Percentiles rank a stretch among this genome's conserved stretches.
These are phyloP conservation scores for Fusarium pininemorale DNA, from an alignment of 2,329 filamentous ascomycete species.

Conservation along the genomic window DNA sequence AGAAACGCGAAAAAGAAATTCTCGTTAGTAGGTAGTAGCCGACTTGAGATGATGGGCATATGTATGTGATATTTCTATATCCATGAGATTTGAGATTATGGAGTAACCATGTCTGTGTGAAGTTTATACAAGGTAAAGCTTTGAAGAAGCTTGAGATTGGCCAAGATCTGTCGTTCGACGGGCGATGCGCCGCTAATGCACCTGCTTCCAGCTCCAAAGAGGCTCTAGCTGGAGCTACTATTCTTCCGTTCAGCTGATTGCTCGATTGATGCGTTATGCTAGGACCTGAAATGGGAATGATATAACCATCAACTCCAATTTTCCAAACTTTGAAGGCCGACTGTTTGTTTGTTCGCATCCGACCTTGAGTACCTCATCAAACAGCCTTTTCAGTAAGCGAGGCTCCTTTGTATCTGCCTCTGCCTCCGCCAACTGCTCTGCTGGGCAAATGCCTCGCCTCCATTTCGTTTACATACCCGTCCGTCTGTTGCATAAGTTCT, in stretches of 20 bases:
- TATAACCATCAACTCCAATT: background rate
- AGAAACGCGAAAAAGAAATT: slow-evolving; percentile 18
- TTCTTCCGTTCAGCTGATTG: slow-evolving; percentile 35
- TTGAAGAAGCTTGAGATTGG: slow-evolving; percentile 2
- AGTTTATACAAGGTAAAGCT: background rate
- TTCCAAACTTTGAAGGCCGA: slow-evolving; percentile 1
- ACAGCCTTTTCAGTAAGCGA: slow-evolving; percentile 7
- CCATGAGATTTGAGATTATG: slow-evolving; percentile 7
- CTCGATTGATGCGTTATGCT: slow-evolving; percentile 2
- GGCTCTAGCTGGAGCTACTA: slow-evolving; percentile 35
- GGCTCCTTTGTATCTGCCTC: slow-evolving; percentile 1
- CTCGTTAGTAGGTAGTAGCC: slow-evolving; percentile 20
- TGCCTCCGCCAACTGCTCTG: background rate
- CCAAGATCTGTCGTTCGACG: background rate
- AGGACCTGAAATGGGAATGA: background rate
- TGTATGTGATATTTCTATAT: slow-evolving; percentile 21
- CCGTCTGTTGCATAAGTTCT: slow-evolving; percentile 19
- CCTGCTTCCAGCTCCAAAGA: slow-evolving; percentile 12
- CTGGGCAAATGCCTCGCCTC: slow-evolving; percentile 13
- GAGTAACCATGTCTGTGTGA: slow-evolving; percentile 4
- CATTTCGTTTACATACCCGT: slow-evolving; percentile 26
- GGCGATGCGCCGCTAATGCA: slow-evolving; percentile 31
- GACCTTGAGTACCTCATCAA: background rate
- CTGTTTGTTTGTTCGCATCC: background rate
- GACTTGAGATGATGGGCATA: slow-evolving; percentile 17